phyloP scores from a whole-genome alignment of 306 rosid genomes.

The Malus sieversii region DNA sequence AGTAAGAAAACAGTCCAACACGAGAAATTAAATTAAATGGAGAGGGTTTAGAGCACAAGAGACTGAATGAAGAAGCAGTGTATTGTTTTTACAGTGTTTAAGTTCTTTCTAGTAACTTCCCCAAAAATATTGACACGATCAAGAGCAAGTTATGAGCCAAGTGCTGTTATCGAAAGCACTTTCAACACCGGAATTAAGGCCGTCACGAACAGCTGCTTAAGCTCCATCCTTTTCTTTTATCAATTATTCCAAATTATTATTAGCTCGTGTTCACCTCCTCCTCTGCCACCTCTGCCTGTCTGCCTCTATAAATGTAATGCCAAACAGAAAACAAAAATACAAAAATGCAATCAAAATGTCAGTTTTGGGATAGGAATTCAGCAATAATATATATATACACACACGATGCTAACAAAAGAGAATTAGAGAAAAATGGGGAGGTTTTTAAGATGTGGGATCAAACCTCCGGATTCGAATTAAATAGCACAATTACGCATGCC shows the following conservation, averaged over 20 bases:
- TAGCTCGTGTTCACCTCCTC: background rate
- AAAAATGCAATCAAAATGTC: too few relatives aligned
- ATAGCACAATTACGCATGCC: too few relatives aligned
- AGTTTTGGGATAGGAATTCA: too few relatives aligned
- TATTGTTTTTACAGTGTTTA: slow-evolving; percentile 31
- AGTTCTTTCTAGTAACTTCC: slow-evolving; percentile 36
- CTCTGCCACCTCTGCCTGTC: background rate
- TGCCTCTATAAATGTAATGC: too few relatives aligned
- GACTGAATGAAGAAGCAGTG: background rate
- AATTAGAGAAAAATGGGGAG: too few relatives aligned
- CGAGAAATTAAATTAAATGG: too few relatives aligned
- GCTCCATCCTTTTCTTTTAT: slow-evolving; percentile 10
- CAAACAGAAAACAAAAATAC: too few relatives aligned
- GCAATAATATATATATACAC: too few relatives aligned
- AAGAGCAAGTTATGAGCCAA: slow-evolving; percentile 50
- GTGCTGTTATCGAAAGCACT: slow-evolving; percentile 41
- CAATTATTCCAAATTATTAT: background rate
- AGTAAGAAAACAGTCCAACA: background rate
- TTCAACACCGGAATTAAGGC: slow-evolving; percentile 53
- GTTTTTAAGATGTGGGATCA: too few relatives aligned
- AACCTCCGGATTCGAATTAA: too few relatives aligned
- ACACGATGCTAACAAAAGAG: too few relatives aligned
- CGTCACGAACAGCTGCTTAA: slow-evolving; percentile 37
- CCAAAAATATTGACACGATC: slow-evolving; percentile 34
- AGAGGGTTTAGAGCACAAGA: too few relatives aligned